phyloP scores from a whole-genome alignment of 2,329 filamentous ascomycete genomes.

The Colletotrichum australisinense region DNA sequence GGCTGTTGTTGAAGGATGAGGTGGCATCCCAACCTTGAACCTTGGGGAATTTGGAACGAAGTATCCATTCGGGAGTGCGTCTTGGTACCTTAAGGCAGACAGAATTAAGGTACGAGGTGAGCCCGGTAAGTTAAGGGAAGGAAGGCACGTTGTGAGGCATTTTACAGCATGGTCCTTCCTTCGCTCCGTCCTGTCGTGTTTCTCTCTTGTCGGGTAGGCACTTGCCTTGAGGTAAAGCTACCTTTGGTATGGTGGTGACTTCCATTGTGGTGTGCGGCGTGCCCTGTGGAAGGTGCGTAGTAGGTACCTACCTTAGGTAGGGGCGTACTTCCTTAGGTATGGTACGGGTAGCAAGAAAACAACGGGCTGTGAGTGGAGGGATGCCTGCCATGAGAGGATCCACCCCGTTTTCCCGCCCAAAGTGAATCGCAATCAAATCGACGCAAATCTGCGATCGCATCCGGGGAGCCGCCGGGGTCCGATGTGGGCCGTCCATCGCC shows the following conservation, averaged over 20 bases:
- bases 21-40: background rate
- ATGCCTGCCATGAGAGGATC: slow-evolving; percentile 11
- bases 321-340: too few species aligned
- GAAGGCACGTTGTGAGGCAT: background rate
- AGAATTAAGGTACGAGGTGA: background rate
- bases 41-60: background rate
- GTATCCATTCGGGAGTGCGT: too few species aligned
- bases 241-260: background rate
- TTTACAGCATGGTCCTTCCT: background rate
- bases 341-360: background rate
- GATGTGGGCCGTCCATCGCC: background rate
- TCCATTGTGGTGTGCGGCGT: background rate
- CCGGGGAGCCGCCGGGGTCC: slow-evolving; percentile 33
- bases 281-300: background rate
- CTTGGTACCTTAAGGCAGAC: too few species aligned
- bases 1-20: background rate
- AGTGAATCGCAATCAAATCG: slow-evolving; percentile 36
- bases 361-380: background rate
- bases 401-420: slow-evolving; percentile 25
- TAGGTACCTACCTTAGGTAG: too few species aligned
- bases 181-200: background rate
- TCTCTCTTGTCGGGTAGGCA: background rate
- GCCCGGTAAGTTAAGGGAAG: background rate
- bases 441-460: slow-evolving; percentile 35
- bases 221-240: too few species aligned